Conservation (phyloP, 257 asterid genomes). For the Plantago major region DNA sequence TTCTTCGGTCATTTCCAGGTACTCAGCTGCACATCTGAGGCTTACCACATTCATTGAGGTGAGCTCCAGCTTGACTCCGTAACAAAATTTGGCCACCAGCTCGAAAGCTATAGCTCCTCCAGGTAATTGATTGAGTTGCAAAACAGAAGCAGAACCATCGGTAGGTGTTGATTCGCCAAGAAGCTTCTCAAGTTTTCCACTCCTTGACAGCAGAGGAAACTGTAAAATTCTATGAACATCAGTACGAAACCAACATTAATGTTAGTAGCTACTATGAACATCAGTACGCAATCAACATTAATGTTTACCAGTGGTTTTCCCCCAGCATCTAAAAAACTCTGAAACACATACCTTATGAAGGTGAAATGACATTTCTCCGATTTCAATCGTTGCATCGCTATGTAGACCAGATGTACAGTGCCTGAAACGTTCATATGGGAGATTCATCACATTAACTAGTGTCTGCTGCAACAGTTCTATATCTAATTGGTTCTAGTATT, state of each 20-base stretch:
- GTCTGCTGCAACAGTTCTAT: no score
- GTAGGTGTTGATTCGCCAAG: constrained; percentile 12
- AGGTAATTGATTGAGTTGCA: constrained; percentile 37
- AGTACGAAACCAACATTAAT: background rate
- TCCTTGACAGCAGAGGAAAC: constrained; percentile 49
- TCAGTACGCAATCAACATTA: background rate
- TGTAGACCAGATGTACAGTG: constrained; percentile 45
- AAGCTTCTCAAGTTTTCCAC: constrained; percentile 33
- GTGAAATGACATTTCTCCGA: constrained; percentile 42
- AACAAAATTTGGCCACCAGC: constrained; percentile 47
- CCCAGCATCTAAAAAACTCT: no score
- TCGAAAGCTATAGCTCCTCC: constrained; percentile 46
- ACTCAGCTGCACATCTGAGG: constrained; percentile 49
- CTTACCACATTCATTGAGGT: constrained; percentile 31
- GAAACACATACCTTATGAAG: constrained; percentile 48
- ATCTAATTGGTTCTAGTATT: background rate
- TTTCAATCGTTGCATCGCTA: constrained; percentile 45
- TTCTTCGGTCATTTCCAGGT: constrained; percentile 46
- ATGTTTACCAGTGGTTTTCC: no score
- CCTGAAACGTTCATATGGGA: constrained; percentile 35
- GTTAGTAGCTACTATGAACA: background rate
- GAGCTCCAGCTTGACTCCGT: constrained; percentile 37
- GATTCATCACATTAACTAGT: background rate
- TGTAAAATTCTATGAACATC: constrained; percentile 9
- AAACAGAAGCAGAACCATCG: constrained; percentile 9